Evolutionary conservation across 352 stramenopile species (phyloP).

Genomic region (Phytophthora constricta): DNA sequence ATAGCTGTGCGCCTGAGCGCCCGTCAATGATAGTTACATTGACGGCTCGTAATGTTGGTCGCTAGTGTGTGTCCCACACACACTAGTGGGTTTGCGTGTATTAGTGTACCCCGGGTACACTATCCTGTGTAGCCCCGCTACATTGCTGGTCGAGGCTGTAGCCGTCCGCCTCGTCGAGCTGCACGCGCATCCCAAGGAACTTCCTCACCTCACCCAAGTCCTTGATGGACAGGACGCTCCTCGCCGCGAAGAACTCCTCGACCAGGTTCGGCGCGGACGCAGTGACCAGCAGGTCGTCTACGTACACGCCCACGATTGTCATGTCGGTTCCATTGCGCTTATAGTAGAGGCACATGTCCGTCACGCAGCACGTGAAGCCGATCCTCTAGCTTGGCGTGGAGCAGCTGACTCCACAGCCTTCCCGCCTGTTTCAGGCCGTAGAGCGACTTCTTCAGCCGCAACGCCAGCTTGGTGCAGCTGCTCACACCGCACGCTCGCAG

Average conservation of each 20-base stretch:
- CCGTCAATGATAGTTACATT: too few species aligned
- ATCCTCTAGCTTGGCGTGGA: constrained; percentile 7
- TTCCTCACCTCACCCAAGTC: constrained; percentile 30
- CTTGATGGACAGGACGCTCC: constrained; percentile 31
- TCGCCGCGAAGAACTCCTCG: constrained; percentile 11
- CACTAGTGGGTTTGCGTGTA: too few species aligned
- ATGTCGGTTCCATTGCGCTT: not conserved
- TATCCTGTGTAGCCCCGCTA: too few species aligned
- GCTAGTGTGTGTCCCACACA: too few species aligned
- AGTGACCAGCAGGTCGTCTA: constrained; percentile 43
- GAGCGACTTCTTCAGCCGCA: not conserved
- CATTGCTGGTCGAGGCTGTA: too few species aligned
- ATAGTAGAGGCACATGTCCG: not conserved
- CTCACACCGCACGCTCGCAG: not conserved
- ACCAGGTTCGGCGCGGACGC: constrained; percentile 1
- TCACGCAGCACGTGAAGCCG: not conserved
- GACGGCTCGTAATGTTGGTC: too few species aligned
- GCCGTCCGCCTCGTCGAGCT: too few species aligned
- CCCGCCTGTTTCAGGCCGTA: not conserved
- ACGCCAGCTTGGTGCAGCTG: not conserved
- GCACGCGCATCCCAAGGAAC: constrained; percentile 44
- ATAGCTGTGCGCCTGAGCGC: too few species aligned
- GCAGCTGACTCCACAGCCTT: constrained; percentile 1
- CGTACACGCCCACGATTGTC: constrained; percentile 29
- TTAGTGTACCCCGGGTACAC: too few species aligned